Evolutionary conservation across 2,329 filamentous ascomycete genomes (phyloP).

Genomic region (Hypoxylon sp.): DNA sequence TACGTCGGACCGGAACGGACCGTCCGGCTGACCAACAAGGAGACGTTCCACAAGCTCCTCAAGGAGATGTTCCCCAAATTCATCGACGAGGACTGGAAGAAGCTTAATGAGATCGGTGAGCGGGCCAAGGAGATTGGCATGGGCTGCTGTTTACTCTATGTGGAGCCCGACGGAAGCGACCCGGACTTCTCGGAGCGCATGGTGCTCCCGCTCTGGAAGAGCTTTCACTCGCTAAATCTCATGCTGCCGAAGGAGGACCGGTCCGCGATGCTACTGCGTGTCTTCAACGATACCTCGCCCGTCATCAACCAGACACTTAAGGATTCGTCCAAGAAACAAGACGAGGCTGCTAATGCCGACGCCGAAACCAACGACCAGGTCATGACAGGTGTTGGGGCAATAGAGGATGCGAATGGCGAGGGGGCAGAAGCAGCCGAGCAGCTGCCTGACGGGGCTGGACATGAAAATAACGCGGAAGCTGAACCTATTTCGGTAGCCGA

Average conservation of each 20-base stretch:
- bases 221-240: conserved; percentile 87
- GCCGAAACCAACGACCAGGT: conserved; percentile 48
- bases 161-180: conserved; percentile 76
- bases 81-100: conserved; percentile 73
- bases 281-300: conserved; percentile 89
- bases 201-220: conserved; percentile 93
- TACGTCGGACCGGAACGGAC: conserved; percentile 84
- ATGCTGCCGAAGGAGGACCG: conserved; percentile 99
- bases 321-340: conserved; percentile 55
- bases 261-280: conserved; percentile 85
- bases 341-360: conserved; percentile 43
- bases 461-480: conserved; percentile 22
- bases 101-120: conserved; percentile 87
- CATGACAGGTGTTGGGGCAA: conserved; percentile 36
- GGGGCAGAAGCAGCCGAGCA: conserved; percentile 10
- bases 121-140: conserved; percentile 71
- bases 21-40: conserved; percentile 76
- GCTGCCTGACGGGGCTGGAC: background rate
- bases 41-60: conserved; percentile 82
- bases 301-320: conserved; percentile 74
- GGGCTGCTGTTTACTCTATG: conserved; percentile 89
- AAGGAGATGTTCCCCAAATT: conserved; percentile 98
- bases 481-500: background rate
- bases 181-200: conserved; percentile 74
- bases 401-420: conserved; percentile 26